Evolutionary conservation across 2,329 filamentous ascomycete genomes (phyloP), one percentile per base, ranked within the genome.

Genomic region (Diaporthe sp.): DNA sequence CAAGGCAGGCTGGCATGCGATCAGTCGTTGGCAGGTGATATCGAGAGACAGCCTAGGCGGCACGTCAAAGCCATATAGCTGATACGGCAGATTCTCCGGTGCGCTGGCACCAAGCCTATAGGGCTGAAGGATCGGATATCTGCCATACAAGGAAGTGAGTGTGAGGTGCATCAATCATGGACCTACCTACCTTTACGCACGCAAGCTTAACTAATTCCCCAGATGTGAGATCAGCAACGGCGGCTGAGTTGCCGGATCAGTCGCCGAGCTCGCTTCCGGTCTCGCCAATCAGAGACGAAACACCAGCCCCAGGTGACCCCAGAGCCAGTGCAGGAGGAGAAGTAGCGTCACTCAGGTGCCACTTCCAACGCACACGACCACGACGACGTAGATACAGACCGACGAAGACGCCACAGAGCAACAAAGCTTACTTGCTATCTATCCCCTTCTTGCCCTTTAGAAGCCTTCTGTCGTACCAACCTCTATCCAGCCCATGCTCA

Each of bases 401-500:
- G 22, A 68, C 47, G 17, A 70, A 39, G 31, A 70, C 65, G 31
- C 49, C 63, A 68, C 22, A 20, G 15, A 25, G 31, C 49, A 44
- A 31, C 49, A 57, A 7, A 22, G 15, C 25, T 49, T 67, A 22
- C 25, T 47, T 8, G 7, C 28, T 31, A 37, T 28, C 44, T 34
- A 71, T 57, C 13, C 39, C 34, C 34, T n/a, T 25, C n/a, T 42
- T 17, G 22, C n/a, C 42, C 47, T 34, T n/a, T n/a, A 55, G 37
- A 9, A 53, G 39, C 37, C 15, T 51, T 37, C 15, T 49, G 39
- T 17, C 47, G 44, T 37, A 13, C 42, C 58, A 34, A 61, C 13
- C 31, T 44, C 25, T 17, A 34, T 15, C 31, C 37, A 15, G 22
- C 47, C 39, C 65, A 77, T 77, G 76, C 74, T 73, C 68, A 72